Evolutionary conservation across 2,329 filamentous ascomycete species (phyloP).

Genomic region (Scedosporium minutisporum): DNA sequence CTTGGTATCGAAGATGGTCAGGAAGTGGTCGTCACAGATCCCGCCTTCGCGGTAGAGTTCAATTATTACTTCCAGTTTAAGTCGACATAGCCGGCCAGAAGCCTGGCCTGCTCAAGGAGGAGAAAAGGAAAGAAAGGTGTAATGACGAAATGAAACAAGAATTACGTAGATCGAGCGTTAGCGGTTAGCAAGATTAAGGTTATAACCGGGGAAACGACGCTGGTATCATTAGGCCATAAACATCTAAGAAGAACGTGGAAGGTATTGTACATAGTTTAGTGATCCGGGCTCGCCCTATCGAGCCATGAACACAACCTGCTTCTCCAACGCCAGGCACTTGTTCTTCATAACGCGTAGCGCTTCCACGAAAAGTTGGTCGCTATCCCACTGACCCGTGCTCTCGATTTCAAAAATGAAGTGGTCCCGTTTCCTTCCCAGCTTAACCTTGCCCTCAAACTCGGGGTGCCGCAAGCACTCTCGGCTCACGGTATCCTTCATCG

Average conservation of each 20-base stretch:
- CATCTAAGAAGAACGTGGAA: neutral
- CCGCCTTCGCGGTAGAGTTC: conserved; percentile 70
- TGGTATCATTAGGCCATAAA: conserved; percentile 1
- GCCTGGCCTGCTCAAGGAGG: neutral
- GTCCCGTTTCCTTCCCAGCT: conserved; percentile 78
- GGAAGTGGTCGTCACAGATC: conserved; percentile 85
- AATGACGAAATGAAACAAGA: too few species aligned
- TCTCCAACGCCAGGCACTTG: conserved; percentile 69
- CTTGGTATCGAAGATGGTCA: conserved; percentile 67
- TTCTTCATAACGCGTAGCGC: conserved; percentile 74
- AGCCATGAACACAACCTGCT: conserved; percentile 58
- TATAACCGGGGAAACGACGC: neutral
- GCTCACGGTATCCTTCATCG: conserved; percentile 92
- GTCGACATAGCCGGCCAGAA: conserved; percentile 8
- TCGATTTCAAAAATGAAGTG: conserved; percentile 97
- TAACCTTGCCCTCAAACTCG: conserved; percentile 93
- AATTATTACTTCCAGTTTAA: conserved; percentile 44
- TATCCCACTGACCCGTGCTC: conserved; percentile 90
- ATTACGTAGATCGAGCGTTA: neutral
- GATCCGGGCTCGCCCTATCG: conserved; percentile 21
- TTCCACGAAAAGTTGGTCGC: conserved; percentile 88
- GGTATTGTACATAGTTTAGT: conserved; percentile 6
- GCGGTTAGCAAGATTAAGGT: neutral
- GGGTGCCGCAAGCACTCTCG: conserved; percentile 83
- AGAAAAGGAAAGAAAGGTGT: neutral